phyloP scores from a whole-genome alignment of 306 rosid species.

The Glycine latifolia region DNA sequence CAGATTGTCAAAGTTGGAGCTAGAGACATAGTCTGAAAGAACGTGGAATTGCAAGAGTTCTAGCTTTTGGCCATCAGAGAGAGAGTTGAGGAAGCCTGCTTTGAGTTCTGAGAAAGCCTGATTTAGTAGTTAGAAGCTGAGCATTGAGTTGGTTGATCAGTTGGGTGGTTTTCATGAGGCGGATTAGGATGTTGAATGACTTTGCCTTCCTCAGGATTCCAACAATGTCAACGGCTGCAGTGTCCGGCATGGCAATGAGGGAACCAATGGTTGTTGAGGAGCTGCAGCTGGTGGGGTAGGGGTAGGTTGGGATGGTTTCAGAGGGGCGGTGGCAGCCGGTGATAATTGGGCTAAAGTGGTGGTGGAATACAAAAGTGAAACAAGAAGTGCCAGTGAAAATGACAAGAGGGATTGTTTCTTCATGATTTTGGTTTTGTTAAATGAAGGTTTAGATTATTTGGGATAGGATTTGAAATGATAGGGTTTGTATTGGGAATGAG shows the following conservation, averaged over 20 bases:
- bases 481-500: slow-evolving; percentile 25
- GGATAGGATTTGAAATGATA: not conserved
- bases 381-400: slow-evolving; percentile 40
- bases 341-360: slow-evolving; percentile 49
- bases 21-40: slow-evolving; percentile 55
- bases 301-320: slow-evolving; percentile 27
- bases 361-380: slow-evolving; percentile 38
- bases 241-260: slow-evolving; percentile 54
- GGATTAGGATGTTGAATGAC: slow-evolving; percentile 58
- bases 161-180: slow-evolving; percentile 70
- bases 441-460: not conserved
- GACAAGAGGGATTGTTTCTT: slow-evolving; percentile 39
- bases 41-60: slow-evolving; percentile 70
- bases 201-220: slow-evolving; percentile 64
- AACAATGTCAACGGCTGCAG: slow-evolving; percentile 49
- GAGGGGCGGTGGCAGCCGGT: slow-evolving; percentile 58
- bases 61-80: slow-evolving; percentile 60
- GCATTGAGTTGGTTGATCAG: slow-evolving; percentile 65
- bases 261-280: slow-evolving; percentile 53
- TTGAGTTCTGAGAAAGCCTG: slow-evolving; percentile 66
- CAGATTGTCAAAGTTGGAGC: slow-evolving; percentile 67
- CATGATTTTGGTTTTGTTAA: not conserved
- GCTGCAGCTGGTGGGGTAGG: slow-evolving; percentile 42
- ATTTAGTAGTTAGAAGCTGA: slow-evolving; percentile 58
- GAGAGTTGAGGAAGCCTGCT: slow-evolving; percentile 69